These are phyloP conservation scores for Pontederia paniculata DNA, from an alignment of 176 grass and related monocot genomes.

Conservation along the genomic window DNA sequence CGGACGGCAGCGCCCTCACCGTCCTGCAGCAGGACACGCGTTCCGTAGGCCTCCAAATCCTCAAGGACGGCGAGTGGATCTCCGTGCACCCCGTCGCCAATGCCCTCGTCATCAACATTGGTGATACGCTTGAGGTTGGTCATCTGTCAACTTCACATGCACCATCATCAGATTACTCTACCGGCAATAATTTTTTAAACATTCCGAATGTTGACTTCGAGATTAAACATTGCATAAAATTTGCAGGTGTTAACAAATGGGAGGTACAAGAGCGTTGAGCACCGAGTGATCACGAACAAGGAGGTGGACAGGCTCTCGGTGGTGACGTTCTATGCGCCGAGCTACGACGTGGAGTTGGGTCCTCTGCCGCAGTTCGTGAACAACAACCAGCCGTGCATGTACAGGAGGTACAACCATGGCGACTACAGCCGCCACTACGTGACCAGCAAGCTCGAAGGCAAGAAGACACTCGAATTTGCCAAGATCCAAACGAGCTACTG, in stretches of 20 bases:
- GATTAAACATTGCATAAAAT: neutral
- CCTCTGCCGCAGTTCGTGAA: slow-evolving; percentile 39
- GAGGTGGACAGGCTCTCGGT: neutral
- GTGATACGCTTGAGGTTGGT: slow-evolving; percentile 46
- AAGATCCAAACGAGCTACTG: slow-evolving; percentile 25
- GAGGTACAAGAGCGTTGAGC: neutral
- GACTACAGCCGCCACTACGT: slow-evolving; percentile 88
- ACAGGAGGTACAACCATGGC: slow-evolving; percentile 70
- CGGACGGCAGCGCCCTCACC: slow-evolving; percentile 79
- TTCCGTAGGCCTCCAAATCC: slow-evolving; percentile 56
- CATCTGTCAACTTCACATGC: no score
- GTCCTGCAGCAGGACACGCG: slow-evolving; percentile 69
- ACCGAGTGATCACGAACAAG: neutral
- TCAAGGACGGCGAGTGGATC: slow-evolving; percentile 38
- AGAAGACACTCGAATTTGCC: slow-evolving; percentile 90
- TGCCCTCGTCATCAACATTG: slow-evolving; percentile 65
- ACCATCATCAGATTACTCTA: neutral
- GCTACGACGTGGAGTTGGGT: neutral
- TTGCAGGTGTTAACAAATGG: neutral
- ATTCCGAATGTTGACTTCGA: neutral
- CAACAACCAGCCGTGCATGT: slow-evolving; percentile 29
- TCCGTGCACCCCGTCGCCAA: slow-evolving; percentile 36
- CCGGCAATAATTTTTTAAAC: no score
- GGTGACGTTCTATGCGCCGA: neutral
- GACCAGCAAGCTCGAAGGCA: slow-evolving; percentile 69